Conservation (phyloP, 495 filamentous ascomycete species). For the Umbilicaria muhlenbergii region DNA sequence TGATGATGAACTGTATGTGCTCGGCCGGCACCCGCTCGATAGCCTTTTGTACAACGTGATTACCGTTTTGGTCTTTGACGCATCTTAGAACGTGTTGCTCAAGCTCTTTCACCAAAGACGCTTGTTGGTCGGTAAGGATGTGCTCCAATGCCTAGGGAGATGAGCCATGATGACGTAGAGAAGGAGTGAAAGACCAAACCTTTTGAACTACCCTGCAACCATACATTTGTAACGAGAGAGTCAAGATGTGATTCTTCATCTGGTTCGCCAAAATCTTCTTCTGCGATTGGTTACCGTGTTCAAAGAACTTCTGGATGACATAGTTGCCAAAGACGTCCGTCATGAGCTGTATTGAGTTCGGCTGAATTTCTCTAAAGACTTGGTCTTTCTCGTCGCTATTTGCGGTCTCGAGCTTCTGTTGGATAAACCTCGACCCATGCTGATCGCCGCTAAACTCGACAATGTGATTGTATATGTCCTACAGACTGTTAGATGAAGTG, state of each 20-base stretch:
- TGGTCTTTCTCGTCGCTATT: slow-evolving; percentile 97
- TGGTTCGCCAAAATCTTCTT: slow-evolving; percentile 72
- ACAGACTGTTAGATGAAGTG: slow-evolving; percentile 6
- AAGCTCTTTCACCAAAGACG: slow-evolving; percentile 66
- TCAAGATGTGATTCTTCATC: slow-evolving; percentile 73
- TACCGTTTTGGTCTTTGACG: slow-evolving; percentile 83
- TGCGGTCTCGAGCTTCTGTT: slow-evolving; percentile 84
- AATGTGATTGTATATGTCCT: slow-evolving; percentile 79
- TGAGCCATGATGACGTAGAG: slow-evolving; percentile 11
- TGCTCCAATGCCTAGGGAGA: slow-evolving; percentile 66
- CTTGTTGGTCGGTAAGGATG: slow-evolving; percentile 81
- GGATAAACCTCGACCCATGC: slow-evolving; percentile 89
- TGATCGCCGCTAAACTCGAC: slow-evolving; percentile 96
- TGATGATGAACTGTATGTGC: slow-evolving; percentile 79
- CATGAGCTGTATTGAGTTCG: slow-evolving; percentile 78
- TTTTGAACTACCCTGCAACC: slow-evolving; percentile 95
- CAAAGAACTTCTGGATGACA: slow-evolving; percentile 95
- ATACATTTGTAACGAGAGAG: slow-evolving; percentile 80
- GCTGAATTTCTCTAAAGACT: slow-evolving; percentile 73
- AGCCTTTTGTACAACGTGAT: slow-evolving; percentile 92
- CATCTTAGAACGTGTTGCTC: slow-evolving; percentile 63
- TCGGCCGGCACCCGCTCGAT: slow-evolving; percentile 73
- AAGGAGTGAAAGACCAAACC: slow-evolving; percentile 23
- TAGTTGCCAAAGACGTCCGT: slow-evolving; percentile 97
- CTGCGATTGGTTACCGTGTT: slow-evolving; percentile 87